Conservation (phyloP, 2,329 filamentous ascomycete genomes). For the Sphaerulina populicola region DNA sequence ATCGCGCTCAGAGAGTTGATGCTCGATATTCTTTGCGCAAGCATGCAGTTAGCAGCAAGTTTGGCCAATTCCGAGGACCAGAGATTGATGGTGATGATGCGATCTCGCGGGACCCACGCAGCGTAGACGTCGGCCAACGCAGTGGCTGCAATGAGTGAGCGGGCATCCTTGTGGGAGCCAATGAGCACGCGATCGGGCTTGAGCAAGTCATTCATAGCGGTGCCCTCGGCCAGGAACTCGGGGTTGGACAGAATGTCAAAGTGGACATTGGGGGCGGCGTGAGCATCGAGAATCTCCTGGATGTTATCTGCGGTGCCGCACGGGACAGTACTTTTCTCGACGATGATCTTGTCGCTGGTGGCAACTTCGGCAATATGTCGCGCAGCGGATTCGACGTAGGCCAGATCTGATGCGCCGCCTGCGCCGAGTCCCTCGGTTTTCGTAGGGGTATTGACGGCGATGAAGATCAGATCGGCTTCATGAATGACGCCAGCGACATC, state of each 20-base stretch:
- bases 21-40: slow-evolving; percentile 70
- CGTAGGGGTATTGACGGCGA: slow-evolving; percentile 72
- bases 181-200: slow-evolving; percentile 67
- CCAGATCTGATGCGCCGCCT: slow-evolving; percentile 64
- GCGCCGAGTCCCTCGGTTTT: slow-evolving; percentile 62
- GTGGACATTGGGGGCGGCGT: slow-evolving; percentile 52
- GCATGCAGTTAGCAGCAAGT: slow-evolving; percentile 69
- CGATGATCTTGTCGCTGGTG: slow-evolving; percentile 60
- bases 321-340: slow-evolving; percentile 75
- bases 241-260: slow-evolving; percentile 76
- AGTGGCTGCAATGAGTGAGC: slow-evolving; percentile 55
- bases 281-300: slow-evolving; percentile 51
- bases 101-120: slow-evolving; percentile 58
- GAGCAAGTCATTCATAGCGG: slow-evolving; percentile 62
- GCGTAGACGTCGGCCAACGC: slow-evolving; percentile 59
- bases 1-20: slow-evolving; percentile 76
- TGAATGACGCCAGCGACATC: slow-evolving; percentile 54
- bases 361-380: slow-evolving; percentile 59
- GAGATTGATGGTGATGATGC: slow-evolving; percentile 63
- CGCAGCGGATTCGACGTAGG: slow-evolving; percentile 61
- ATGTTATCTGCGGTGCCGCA: slow-evolving; percentile 65
- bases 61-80: slow-evolving; percentile 75
- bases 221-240: slow-evolving; percentile 72
- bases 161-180: slow-evolving; percentile 54
- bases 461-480: slow-evolving; percentile 64